phyloP scores from a whole-genome alignment of 2,329 filamentous ascomycete species.

The Gaeumannomyces tritici region DNA sequence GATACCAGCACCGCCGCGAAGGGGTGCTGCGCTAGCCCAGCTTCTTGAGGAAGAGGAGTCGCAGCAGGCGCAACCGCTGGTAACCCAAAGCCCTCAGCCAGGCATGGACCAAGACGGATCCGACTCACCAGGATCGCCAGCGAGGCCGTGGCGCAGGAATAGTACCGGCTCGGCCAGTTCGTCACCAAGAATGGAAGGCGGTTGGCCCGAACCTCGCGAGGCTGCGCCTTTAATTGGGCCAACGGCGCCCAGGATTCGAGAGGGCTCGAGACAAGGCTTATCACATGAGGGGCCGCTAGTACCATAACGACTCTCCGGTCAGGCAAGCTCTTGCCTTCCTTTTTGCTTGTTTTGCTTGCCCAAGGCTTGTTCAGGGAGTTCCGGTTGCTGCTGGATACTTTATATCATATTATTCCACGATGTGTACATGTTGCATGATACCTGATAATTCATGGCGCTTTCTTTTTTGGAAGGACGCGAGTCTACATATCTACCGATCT shows the following conservation, averaged over 20 bases:
- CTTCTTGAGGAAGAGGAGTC: constrained; percentile 44
- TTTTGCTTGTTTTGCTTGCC: background rate
- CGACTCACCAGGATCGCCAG: background rate
- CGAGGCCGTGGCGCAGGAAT: background rate
- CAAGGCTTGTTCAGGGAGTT: background rate
- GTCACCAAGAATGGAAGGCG: no score
- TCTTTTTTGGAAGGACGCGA: background rate
- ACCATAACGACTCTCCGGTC: background rate
- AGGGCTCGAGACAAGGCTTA: background rate
- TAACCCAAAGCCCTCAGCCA: background rate
- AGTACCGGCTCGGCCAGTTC: background rate
- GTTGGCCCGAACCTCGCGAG: no score
- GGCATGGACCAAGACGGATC: background rate
- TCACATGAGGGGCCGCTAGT: background rate
- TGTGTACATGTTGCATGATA: background rate
- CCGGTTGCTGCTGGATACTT: background rate
- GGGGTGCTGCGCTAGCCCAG: constrained; percentile 44
- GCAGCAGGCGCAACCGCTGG: background rate
- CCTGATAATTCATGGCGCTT: background rate
- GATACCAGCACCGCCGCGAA: constrained; percentile 52
- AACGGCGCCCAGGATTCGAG: background rate
- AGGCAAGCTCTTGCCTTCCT: background rate
- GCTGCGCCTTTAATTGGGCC: background rate
- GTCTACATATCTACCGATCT: background rate
- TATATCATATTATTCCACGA: background rate